Base-by-base conservation (phyloP, 345 rosid genomes). In the Sonneratia caseolaris region DNA sequence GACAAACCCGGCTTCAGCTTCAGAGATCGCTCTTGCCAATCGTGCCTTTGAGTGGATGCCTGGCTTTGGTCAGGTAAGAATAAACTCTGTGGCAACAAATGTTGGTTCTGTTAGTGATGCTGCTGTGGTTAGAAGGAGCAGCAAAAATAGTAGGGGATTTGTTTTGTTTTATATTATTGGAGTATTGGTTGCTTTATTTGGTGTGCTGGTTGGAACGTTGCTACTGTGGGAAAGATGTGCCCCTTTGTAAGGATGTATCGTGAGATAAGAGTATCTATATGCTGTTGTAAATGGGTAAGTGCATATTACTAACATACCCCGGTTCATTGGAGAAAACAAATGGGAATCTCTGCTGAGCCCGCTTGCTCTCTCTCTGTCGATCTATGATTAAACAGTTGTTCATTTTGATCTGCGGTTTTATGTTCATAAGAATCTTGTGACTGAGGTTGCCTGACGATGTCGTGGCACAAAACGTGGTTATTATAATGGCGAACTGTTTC, bases 1-100 rank as follows among this genome's bases (percentile, higher is more conserved):
- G 32, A 70, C 96, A 3, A 81, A 82, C 53, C 98, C 98, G 3
- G 98, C 97, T 37, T 85, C 87, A 40, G 98, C 98, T 37, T 70
- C 93, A 0, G 97, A 94, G 86, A 83, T 1, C 47, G 87, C 91
- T 19, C 76, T 91, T 55, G 89, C 84, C 22, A 89, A 81, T 66
- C 83, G 84, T 22, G 91, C 93, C 66, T 70, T 88, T 1, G 87
- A 79, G 81, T 82, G 91, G 53, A 84, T 87, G 84, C 82, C 97
- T 55, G 91, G 91, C 82, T 80, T 82, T 70, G 82, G 96, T 70
- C 81, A 82, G 80, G 38, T 82, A 64, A 83, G 78, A 76, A 75
- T 57, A 12, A 61, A 69, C 67, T 76, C 59, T 7, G 73, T 72
- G 35, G 74, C 84, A 7, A 64, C 42, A 19, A 76, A 66, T 69